These are phyloP conservation scores for Trichosporon sp. DNA, from an alignment of 1,284 basidiomycete species.

Conservation along the genomic window DNA sequence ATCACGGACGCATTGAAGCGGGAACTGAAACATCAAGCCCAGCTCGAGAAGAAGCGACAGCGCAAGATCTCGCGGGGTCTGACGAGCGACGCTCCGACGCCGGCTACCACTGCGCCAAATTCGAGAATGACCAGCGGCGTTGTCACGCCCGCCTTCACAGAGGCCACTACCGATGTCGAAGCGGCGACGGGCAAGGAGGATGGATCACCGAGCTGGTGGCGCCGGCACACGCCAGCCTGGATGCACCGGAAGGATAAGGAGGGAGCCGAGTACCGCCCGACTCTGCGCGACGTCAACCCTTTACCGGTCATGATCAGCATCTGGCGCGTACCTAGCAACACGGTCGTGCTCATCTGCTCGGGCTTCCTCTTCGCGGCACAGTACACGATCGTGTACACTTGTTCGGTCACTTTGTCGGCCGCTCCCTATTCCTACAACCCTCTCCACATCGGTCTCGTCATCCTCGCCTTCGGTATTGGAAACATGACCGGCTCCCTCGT, in stretches of 20 bases:
- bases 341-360: slow-evolving; percentile 68
- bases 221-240: neutral
- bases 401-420: slow-evolving; percentile 63
- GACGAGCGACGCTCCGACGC: slow-evolving; percentile 40
- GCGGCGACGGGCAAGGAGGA: neutral
- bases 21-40: slow-evolving; percentile 40
- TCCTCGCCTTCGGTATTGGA: slow-evolving; percentile 73
- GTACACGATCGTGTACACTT: slow-evolving; percentile 70
- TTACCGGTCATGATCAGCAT: slow-evolving; percentile 65
- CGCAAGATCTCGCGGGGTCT: slow-evolving; percentile 39
- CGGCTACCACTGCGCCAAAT: slow-evolving; percentile 33
- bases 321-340: slow-evolving; percentile 67
- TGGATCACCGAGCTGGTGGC: neutral
- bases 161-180: slow-evolving; percentile 6
- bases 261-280: slow-evolving; percentile 61
- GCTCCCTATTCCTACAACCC: slow-evolving; percentile 69
- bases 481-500: slow-evolving; percentile 69
- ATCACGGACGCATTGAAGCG: slow-evolving; percentile 50
- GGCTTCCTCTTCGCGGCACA: slow-evolving; percentile 70
- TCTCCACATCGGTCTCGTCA: slow-evolving; percentile 71
- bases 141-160: slow-evolving; percentile 22
- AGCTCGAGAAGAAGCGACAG: slow-evolving; percentile 39
- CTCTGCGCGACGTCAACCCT: slow-evolving; percentile 73
- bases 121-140: neutral
- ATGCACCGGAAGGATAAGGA: slow-evolving; percentile 14